Evolutionary conservation across 345 rosid genomes (phyloP), one percentile per base, ranked within the genome.

Genomic region (Rhizophora apiculata): DNA sequence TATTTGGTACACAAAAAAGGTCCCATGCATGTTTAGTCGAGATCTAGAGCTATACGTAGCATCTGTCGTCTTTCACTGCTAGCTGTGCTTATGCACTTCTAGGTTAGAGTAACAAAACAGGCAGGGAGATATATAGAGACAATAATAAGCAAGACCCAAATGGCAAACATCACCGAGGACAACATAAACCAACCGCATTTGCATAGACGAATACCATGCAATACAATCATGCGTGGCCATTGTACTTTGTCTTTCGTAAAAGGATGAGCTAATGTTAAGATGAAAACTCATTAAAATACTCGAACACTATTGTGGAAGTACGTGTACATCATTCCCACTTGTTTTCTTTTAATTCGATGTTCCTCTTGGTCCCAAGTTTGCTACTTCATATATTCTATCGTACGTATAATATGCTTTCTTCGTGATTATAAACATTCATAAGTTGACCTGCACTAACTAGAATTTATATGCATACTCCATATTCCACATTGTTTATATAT

Each of bases 281-380:
- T 55, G 20, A 32, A 29, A 2, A 21, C 31, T 29, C 69, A 66
- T 66, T 53, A 53, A 66, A 66, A 54, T 49, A 72, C 62, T 21
- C 64, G 60, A 21, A 59, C 67, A 22, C 34, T 3, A 43, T 43
- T 11, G 16, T 43, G 49, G 49, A 13, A 43, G 49, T 43, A 39
- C 15, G 7, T 39, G 3, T 43, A 43, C 1, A 34, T 34, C 10
- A 34, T 7, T 7, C 37, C 37, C 37, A 6, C 9, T 1, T 34
- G 37, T 7, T 43, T 43, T 43, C 49, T 43, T 43, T 13, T 18
- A 43, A 43, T 43, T 43, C 49, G 1, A 13, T 13, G 49, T 43
- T 43, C 49, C 49, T 34, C 37, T 43, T 43, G 49, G 4, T 36
- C 57, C 30, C 6, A 15, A 21, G 61, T 53, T 29, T 34, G 36